These are phyloP conservation scores for Cryptococcus sp. DNA, from an alignment of 1,284 basidiomycete species.

Conservation along the genomic window DNA sequence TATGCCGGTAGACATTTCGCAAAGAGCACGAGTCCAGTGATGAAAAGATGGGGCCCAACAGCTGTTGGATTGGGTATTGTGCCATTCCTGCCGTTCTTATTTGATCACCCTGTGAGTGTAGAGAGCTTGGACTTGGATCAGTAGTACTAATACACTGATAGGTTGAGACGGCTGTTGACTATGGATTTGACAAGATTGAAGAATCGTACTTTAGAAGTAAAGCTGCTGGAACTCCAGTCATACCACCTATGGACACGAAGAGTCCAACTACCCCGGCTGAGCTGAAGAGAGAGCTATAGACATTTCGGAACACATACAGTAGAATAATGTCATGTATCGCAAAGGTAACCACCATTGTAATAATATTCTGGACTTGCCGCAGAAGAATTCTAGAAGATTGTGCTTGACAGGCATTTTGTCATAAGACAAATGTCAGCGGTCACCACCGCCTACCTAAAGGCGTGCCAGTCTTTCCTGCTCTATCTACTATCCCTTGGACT, in stretches of 20 bases:
- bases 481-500: no score
- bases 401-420: no score
- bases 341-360: no score
- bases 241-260: not conserved
- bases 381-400: no score
- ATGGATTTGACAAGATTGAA: constrained; percentile 51
- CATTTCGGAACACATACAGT: not conserved
- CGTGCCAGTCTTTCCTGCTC: no score
- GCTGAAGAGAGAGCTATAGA: constrained; percentile 5
- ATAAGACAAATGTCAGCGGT: no score
- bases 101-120: constrained; percentile 63
- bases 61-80: constrained; percentile 58
- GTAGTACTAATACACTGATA: constrained; percentile 34
- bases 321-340: no score
- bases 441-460: no score
- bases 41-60: constrained; percentile 77
- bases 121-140: not conserved
- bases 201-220: constrained; percentile 27
- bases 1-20: constrained; percentile 71
- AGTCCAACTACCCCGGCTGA: not conserved
- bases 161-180: constrained; percentile 51
- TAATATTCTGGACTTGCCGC: no score
- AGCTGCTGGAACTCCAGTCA: not conserved
- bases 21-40: constrained; percentile 58
- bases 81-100: constrained; percentile 73